Base-by-base conservation (phyloP, 352 stramenopile species). In the Blastocystis sp. region DNA sequence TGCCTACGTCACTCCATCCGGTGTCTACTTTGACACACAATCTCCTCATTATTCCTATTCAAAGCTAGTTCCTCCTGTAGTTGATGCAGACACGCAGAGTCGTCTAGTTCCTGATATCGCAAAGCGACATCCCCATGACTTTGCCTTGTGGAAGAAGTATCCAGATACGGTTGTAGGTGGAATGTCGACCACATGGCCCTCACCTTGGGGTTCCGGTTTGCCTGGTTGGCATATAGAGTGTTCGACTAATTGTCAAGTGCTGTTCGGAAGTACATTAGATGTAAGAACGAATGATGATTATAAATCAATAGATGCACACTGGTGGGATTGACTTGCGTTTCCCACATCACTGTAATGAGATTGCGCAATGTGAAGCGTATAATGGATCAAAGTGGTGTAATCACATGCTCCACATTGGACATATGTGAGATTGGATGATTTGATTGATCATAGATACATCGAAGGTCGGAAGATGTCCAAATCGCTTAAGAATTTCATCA, bases 191-290 rank as follows among this genome's bases (percentile, higher is more conserved):
- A 93, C 93, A 27, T 98, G 96, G 96, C 88, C 94, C 21, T 98
- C 94, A 52, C 93, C 94, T 4, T 98, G 95, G 93, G 96, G 96
- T 78, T 90, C 93, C 12, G 96, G 96, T 63, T 92, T 95, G 78
- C 96, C 96, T 1, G 96, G 96, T 19, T 98, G 96, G 96, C 96
- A 98, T 91, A 98, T 98, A 92, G 96, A 98, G 90, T 98, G 96
- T 90, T 96, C 92, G 43, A 95, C 95, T 42, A 97, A 78, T 49
- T 73, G 52, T 66, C 52, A 78, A 43, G 51, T 43, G 2, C 35
- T 88, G 16, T 92, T 89, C 9, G 95, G 92, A 89, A 93, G 97
- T 86, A 92, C 95, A 77, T 90, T 98, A 52, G 93, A 94, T 75
- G 83, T 92, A 89, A 51, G 80, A 46, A 52, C 67, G 89, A 93